Evolutionary conservation across 768 basidiomycete species (phyloP), one percentile per base, ranked within the genome.

Genomic region (Xerocomellus intermedius): DNA sequence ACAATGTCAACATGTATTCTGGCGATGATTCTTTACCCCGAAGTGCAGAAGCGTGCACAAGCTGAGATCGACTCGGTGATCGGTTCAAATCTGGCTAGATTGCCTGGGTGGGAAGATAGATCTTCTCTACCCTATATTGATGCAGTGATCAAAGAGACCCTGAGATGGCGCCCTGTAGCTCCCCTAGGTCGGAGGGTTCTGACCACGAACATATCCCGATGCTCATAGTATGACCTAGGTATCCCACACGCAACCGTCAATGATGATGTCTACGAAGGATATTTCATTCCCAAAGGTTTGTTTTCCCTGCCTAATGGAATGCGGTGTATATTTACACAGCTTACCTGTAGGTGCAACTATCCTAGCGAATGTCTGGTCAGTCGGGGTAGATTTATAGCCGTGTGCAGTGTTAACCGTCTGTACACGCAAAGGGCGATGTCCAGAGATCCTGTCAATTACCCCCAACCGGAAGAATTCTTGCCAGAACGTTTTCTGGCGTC

Each of bases 281-380:
- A 79, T 51, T 61, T 76, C 12, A 84, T 85, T 44, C 82, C 82
- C 8, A 74, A 74, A 55, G 50, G 50, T 52, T 36, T 22, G 14
- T 8, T 14, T 16, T 22, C 16, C 14, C 17, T 48, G 24, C 14
- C 8, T 13, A 16, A 21, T 17, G 19, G 3, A 4, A 2, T 30
- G 8, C 5, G n/a, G n/a, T 17, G 22, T 38, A 16, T 30, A 16
- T 21, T 55, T 5, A 48, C 42, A n/a, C 32, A 8, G 4, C 22
- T 41, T 26, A 5, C 32, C 32, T 48, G 19, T 6, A 51, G 48
- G 41, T 35, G 41, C 59, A 13, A 55, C 52, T 6, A 2, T 49
- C 32, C 36, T 52, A 2, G 53, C 41, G 37, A 55, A 46, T 48
- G 47, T 35, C 16, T 55, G 53, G 58, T 55, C 8, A 30, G 57